Percentiles rank a stretch among this genome's conserved stretches.
Evolutionary conservation across 2,329 filamentous ascomycete species (phyloP).

Genomic region (Ophiognomonia clavigignenti-juglandacearum): DNA sequence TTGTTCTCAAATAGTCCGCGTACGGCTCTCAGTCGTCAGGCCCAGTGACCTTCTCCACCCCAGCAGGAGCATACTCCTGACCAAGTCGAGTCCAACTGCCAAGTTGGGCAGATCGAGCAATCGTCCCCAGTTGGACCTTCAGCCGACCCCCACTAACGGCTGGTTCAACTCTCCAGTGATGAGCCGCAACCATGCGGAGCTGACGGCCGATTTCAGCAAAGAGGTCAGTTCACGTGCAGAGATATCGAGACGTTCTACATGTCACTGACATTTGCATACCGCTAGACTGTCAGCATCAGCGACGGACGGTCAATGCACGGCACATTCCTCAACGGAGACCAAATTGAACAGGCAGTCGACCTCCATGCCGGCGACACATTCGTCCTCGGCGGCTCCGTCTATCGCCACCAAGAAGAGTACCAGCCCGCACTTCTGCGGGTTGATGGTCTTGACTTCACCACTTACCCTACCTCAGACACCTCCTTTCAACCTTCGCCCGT

Average conservation of each 20-base stretch:
- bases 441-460: slow-evolving; percentile 17
- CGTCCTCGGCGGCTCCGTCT: slow-evolving; percentile 36
- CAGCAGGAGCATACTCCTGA: slow-evolving; percentile 24
- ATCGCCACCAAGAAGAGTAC: slow-evolving; percentile 28
- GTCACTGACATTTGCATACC: too few relatives aligned
- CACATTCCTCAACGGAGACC: slow-evolving; percentile 38
- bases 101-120: slow-evolving; percentile 42
- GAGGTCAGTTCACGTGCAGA: slow-evolving; percentile 35
- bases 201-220: slow-evolving; percentile 37
- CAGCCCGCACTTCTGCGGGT: slow-evolving; percentile 23
- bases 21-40: slow-evolving; percentile 16
- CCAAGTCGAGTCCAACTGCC: slow-evolving; percentile 23
- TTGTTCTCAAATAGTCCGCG: slow-evolving; percentile 1
- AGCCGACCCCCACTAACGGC: slow-evolving; percentile 44
- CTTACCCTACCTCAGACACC: too few relatives aligned
- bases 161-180: slow-evolving; percentile 70
- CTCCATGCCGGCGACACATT: slow-evolving; percentile 31
- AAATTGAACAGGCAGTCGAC: slow-evolving; percentile 17
- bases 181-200: slow-evolving; percentile 61
- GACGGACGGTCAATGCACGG: slow-evolving; percentile 50
- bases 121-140: slow-evolving; percentile 25
- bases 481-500: too few relatives aligned
- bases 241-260: too few relatives aligned
- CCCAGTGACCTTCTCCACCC: slow-evolving; percentile 11
- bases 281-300: slow-evolving; percentile 38